Conservation (phyloP, 2,329 filamentous ascomycete species). For the Sarocladium brachiariae region DNA sequence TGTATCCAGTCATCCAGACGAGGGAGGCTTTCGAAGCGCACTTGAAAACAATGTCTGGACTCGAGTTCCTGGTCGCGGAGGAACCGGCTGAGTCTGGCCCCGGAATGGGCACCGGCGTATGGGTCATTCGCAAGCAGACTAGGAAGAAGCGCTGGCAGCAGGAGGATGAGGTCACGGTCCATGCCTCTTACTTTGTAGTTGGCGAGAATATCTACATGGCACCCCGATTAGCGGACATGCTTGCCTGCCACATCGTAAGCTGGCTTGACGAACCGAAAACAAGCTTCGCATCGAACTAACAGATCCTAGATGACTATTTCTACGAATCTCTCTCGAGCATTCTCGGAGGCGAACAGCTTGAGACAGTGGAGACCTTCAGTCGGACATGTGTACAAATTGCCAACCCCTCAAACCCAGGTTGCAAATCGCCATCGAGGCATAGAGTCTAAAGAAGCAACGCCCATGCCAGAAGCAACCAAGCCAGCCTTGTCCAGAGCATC, state of each 20-base stretch:
- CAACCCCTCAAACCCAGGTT: conserved; percentile 27
- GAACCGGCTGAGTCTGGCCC: conserved; percentile 57
- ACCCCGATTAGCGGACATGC: conserved; percentile 51
- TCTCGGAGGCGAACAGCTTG: conserved; percentile 43
- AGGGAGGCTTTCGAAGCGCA: conserved; percentile 58
- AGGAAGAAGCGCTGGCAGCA: conserved; percentile 48
- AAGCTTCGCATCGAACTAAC: not conserved
- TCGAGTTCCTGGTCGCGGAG: conserved; percentile 61
- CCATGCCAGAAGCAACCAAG: conserved; percentile 33
- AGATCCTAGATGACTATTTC: conserved; percentile 44
- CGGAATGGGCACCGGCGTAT: conserved; percentile 60
- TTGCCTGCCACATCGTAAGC: conserved; percentile 51
- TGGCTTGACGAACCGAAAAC: not conserved
- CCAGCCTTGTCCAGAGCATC: conserved; percentile 13
- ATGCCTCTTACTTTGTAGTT: conserved; percentile 57
- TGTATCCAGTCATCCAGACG: conserved; percentile 51
- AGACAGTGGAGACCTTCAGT: conserved; percentile 48
- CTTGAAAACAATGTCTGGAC: conserved; percentile 56
- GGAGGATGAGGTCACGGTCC: conserved; percentile 43
- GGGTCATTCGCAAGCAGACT: conserved; percentile 64
- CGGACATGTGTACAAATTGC: conserved; percentile 49
- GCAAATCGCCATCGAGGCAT: conserved; percentile 21
- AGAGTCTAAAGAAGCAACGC: conserved; percentile 41
- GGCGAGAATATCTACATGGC: conserved; percentile 63
- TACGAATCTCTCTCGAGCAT: conserved; percentile 44